Evolutionary conservation across 257 asterid genomes (phyloP).

Genomic region (Marsdenia floribunda): DNA sequence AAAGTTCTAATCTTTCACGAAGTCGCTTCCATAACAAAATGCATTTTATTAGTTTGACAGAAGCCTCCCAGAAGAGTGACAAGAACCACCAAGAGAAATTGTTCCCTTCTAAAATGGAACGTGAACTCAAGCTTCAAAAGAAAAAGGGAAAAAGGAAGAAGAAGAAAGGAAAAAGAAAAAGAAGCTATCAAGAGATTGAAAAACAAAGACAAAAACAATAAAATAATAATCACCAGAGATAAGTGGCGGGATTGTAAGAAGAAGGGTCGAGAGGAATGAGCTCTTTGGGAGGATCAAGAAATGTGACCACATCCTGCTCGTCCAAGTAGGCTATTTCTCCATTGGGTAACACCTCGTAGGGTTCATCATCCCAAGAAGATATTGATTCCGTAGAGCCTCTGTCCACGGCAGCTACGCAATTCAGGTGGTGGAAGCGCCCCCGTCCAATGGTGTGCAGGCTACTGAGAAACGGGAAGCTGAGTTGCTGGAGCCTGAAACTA

Average conservation of each 20-base stretch:
- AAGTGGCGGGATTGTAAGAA: slow-evolving; percentile 70
- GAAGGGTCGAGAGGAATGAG: slow-evolving; percentile 81
- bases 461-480: background rate
- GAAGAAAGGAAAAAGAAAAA: background rate
- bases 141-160: background rate
- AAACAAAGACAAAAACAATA: background rate
- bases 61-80: background rate
- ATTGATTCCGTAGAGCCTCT: slow-evolving; percentile 1
- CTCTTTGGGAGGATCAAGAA: slow-evolving; percentile 71
- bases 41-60: background rate
- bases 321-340: slow-evolving; percentile 42
- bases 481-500: background rate
- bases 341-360: slow-evolving; percentile 28
- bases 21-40: background rate
- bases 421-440: background rate
- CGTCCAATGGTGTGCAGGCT: background rate
- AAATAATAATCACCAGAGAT: slow-evolving; percentile 54
- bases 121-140: background rate
- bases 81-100: background rate
- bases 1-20: background rate
- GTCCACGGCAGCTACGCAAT: background rate
- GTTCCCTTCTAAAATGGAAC: background rate
- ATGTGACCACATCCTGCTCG: slow-evolving; percentile 65
- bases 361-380: slow-evolving; percentile 44
- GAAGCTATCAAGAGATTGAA: background rate